Conservation (phyloP, 2,329 filamentous ascomycete genomes). For the Knoxdaviesia capensis region DNA sequence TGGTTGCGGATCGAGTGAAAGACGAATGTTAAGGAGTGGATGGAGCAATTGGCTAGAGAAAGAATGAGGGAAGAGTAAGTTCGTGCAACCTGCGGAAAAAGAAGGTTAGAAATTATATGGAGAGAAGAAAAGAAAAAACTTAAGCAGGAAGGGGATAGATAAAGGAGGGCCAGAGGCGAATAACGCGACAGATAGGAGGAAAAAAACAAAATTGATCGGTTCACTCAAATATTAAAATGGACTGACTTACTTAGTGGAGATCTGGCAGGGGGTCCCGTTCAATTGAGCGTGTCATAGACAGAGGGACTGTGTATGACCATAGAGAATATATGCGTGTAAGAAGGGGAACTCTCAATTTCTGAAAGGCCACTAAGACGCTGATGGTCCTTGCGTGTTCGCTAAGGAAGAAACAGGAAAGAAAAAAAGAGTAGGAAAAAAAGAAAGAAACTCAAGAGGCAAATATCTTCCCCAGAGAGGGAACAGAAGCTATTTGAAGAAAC, state of each 20-base stretch:
- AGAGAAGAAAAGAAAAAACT: not conserved
- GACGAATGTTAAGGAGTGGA: no score
- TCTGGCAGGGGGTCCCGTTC: no score
- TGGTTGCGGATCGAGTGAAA: constrained; percentile 19
- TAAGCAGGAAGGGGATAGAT: not conserved
- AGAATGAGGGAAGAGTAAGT: not conserved
- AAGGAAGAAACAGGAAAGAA: not conserved
- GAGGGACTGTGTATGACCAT: no score
- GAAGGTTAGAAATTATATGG: not conserved
- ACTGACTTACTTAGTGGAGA: no score
- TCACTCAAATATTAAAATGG: no score
- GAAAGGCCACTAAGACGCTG: no score
- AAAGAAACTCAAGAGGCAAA: not conserved
- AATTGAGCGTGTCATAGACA: no score
- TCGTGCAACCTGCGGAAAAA: no score
- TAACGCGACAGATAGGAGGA: not conserved
- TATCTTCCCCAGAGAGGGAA: not conserved
- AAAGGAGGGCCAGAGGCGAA: not conserved
- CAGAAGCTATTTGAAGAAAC: not conserved
- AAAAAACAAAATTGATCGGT: not conserved
- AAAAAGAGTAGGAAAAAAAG: not conserved
- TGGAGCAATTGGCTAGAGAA: not conserved
- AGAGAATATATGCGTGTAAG: no score
- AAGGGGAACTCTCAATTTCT: no score
- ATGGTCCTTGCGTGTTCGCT: no score